Evolutionary conservation across 2,329 filamentous ascomycete genomes (phyloP).

Genomic region (Exophiala bonariae): DNA sequence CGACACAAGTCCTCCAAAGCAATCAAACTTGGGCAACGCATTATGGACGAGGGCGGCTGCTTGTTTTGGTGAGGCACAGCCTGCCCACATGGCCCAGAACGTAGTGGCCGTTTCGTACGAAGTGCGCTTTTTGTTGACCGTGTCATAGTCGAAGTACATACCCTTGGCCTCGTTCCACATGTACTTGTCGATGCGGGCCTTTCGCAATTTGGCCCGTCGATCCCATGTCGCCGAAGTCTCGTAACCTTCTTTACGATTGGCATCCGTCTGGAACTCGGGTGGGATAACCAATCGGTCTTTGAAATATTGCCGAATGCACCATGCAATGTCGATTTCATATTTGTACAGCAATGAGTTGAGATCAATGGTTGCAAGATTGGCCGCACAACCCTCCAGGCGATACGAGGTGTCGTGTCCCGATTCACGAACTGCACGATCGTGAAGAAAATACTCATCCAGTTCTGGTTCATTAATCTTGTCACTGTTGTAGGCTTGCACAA

Average conservation of each 20-base stretch:
- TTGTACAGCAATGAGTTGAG: slow-evolving; percentile 95
- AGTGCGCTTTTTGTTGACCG: slow-evolving; percentile 74
- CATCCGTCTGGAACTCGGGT: slow-evolving; percentile 72
- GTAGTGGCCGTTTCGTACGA: slow-evolving; percentile 90
- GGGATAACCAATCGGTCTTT: slow-evolving; percentile 80
- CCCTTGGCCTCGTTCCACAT: slow-evolving; percentile 89
- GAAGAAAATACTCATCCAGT: slow-evolving; percentile 91
- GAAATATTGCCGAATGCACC: slow-evolving; percentile 81
- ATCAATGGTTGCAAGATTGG: slow-evolving; percentile 88
- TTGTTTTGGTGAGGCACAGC: slow-evolving; percentile 79
- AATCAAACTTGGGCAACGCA: slow-evolving; percentile 85
- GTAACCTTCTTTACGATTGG: slow-evolving; percentile 64
- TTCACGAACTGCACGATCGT: slow-evolving; percentile 92
- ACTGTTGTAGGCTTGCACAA: slow-evolving; percentile 85
- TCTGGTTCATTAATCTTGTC: slow-evolving; percentile 77
- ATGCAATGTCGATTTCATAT: slow-evolving; percentile 91
- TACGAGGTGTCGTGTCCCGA: slow-evolving; percentile 97
- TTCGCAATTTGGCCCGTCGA: slow-evolving; percentile 79
- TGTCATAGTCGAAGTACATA: slow-evolving; percentile 98
- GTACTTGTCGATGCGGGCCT: slow-evolving; percentile 84
- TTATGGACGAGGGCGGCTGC: slow-evolving; percentile 79
- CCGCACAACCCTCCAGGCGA: slow-evolving; percentile 83
- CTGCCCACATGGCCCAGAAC: slow-evolving; percentile 97
- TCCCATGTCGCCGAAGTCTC: slow-evolving; percentile 90
- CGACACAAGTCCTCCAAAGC: slow-evolving; percentile 80